These are phyloP conservation scores for Xylariales sp. DNA, from an alignment of 2,329 filamentous ascomycete genomes.

Conservation along the genomic window DNA sequence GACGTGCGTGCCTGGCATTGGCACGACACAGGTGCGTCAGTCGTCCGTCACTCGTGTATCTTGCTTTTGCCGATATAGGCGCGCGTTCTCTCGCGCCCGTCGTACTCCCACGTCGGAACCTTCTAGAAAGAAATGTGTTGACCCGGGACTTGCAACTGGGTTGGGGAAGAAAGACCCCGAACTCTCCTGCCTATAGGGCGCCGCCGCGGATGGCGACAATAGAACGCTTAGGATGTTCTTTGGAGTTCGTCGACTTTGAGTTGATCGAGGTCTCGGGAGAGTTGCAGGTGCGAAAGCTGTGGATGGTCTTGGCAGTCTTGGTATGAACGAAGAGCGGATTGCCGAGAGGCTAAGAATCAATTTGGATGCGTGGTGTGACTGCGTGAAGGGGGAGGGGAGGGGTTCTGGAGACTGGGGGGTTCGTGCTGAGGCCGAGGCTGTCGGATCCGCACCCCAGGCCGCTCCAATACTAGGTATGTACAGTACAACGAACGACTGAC, in stretches of 20 bases:
- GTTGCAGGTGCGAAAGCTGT: constrained; percentile 9
- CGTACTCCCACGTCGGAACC: too few species aligned
- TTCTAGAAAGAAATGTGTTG: too few species aligned
- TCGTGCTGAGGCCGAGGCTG: too few species aligned
- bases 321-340: constrained; percentile 8
- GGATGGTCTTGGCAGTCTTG: constrained; percentile 9
- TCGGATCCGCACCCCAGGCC: too few species aligned
- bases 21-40: constrained; percentile 18
- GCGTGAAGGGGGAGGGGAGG: too few species aligned
- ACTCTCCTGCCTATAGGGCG: background rate
- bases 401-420: too few species aligned
- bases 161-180: background rate
- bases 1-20: constrained; percentile 26
- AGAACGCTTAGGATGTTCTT: background rate
- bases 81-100: background rate
- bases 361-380: constrained; percentile 3
- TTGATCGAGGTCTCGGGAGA: constrained; percentile 7
- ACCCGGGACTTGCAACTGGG: too few species aligned
- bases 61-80: background rate
- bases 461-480: too few species aligned
- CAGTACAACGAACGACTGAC: too few species aligned
- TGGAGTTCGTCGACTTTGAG: background rate
- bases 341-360: constrained; percentile 8
- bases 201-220: constrained; percentile 5
- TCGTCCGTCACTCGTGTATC: background rate